Evolutionary conservation across 2,329 filamentous ascomycete species (phyloP).

Genomic region (Rutstroemia sp.): DNA sequence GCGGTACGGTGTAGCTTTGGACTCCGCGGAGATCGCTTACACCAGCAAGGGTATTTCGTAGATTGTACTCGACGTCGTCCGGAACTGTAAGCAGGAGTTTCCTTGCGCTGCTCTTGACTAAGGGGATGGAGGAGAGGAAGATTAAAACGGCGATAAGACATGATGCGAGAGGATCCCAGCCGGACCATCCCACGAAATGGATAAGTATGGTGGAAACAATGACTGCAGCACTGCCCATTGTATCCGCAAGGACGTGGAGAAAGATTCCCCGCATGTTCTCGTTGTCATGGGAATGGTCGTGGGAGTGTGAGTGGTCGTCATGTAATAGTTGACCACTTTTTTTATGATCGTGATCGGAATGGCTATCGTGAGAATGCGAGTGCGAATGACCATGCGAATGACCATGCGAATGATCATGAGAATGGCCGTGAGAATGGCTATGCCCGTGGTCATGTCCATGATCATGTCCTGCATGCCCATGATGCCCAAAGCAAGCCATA

Average conservation of each 20-base stretch:
- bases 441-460: constrained; percentile 27
- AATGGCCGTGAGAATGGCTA: constrained; percentile 28
- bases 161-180: constrained; percentile 91
- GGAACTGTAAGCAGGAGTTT: constrained; percentile 79
- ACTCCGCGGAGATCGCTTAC: constrained; percentile 79
- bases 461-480: constrained; percentile 35
- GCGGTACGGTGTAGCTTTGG: constrained; percentile 74
- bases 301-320: constrained; percentile 4
- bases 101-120: constrained; percentile 78
- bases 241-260: constrained; percentile 89
- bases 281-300: constrained; percentile 50
- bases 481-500: constrained; percentile 45
- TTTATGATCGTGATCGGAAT: constrained; percentile 24
- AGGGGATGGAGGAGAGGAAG: constrained; percentile 81
- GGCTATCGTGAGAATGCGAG: constrained; percentile 26
- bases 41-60: constrained; percentile 79
- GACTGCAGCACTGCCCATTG: constrained; percentile 87
- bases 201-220: constrained; percentile 87
- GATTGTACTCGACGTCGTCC: constrained; percentile 75
- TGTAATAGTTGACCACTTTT: constrained; percentile 9
- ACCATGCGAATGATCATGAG: constrained; percentile 30
- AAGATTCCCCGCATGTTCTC: constrained; percentile 99
- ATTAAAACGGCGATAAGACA: constrained; percentile 91
- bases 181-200: constrained; percentile 80
- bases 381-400: constrained; percentile 30